Conservation (phyloP, 768 basidiomycete genomes). For the Lepiota brunneoincarnata region DNA sequence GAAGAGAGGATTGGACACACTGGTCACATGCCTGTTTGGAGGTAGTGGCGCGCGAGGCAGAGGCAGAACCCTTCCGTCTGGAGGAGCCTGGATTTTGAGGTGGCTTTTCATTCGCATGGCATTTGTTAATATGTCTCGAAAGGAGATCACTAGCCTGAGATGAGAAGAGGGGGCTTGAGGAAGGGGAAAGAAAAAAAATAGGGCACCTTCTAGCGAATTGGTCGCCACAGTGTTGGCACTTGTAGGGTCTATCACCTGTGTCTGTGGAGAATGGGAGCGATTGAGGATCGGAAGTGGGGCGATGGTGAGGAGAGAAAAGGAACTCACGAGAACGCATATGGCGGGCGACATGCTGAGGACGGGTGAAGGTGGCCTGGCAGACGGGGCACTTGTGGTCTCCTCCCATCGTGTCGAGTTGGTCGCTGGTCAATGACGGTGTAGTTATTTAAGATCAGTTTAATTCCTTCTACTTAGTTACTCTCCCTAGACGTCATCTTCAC, state of each 20-base stretch:
- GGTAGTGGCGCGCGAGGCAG: slow-evolving; percentile 70
- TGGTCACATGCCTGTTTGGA: slow-evolving; percentile 86
- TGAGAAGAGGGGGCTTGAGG: slow-evolving; percentile 1
- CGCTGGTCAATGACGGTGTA: slow-evolving; percentile 10
- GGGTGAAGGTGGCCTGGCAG: slow-evolving; percentile 83
- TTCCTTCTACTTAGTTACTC: slow-evolving; percentile 12
- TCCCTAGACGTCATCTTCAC: slow-evolving; percentile 13
- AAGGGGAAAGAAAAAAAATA: background rate
- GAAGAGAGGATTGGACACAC: slow-evolving; percentile 71
- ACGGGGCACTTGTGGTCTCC: slow-evolving; percentile 88
- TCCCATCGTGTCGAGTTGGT: slow-evolving; percentile 46
- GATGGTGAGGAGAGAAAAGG: slow-evolving; percentile 13
- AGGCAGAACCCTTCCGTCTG: slow-evolving; percentile 67
- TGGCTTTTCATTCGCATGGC: slow-evolving; percentile 75
- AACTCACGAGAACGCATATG: slow-evolving; percentile 89
- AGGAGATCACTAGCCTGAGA: slow-evolving; percentile 63
- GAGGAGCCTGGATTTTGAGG: slow-evolving; percentile 34
- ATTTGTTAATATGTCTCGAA: slow-evolving; percentile 85
- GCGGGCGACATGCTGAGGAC: slow-evolving; percentile 85
- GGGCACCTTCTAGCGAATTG: slow-evolving; percentile 81
- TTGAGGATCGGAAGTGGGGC: slow-evolving; percentile 13
- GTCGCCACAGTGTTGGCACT: slow-evolving; percentile 85
- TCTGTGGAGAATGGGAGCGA: slow-evolving; percentile 42
- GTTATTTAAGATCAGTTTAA: slow-evolving; percentile 12
- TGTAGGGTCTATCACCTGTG: slow-evolving; percentile 88